These are phyloP conservation scores for Silybum marianum DNA, from an alignment of 129 eudicot species.

Conservation along the genomic window DNA sequence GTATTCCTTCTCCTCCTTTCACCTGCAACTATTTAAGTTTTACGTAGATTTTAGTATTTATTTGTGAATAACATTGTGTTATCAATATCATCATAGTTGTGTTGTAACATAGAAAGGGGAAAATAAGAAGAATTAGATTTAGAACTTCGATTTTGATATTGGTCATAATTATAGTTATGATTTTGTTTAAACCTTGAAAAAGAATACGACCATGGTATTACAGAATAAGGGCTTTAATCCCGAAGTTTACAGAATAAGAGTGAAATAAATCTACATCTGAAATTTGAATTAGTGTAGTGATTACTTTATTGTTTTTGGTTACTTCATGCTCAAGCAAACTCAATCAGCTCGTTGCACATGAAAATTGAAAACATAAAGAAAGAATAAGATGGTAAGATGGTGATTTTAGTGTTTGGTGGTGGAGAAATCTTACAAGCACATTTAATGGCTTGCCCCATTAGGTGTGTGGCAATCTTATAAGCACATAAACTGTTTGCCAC, in stretches of 20 bases:
- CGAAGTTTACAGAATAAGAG: neutral
- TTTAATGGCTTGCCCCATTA: neutral
- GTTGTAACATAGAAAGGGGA: neutral
- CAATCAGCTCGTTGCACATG: neutral
- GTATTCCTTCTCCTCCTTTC: neutral
- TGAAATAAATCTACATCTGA: neutral
- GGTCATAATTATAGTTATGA: neutral
- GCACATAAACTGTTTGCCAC: neutral
- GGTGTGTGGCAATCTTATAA: neutral
- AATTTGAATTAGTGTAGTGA: neutral
- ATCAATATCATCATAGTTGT: neutral
- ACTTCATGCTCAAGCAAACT: conserved; percentile 10
- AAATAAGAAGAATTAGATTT: conserved; percentile 2
- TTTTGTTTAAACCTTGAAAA: conserved; percentile 8
- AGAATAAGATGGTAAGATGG: neutral
- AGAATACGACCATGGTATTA: neutral
- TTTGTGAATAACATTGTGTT: neutral
- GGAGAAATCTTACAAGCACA: neutral
- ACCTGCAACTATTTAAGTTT: neutral
- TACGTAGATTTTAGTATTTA: neutral
- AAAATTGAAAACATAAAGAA: neutral
- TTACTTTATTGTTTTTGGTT: neutral
- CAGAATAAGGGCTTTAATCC: neutral
- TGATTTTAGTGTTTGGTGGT: neutral
- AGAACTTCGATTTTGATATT: neutral